A percentile compares a stretch with the other conserved stretches of the same genome.
phyloP scores from a whole-genome alignment of 805 yeast genomes.

The Novakomyces olei region DNA sequence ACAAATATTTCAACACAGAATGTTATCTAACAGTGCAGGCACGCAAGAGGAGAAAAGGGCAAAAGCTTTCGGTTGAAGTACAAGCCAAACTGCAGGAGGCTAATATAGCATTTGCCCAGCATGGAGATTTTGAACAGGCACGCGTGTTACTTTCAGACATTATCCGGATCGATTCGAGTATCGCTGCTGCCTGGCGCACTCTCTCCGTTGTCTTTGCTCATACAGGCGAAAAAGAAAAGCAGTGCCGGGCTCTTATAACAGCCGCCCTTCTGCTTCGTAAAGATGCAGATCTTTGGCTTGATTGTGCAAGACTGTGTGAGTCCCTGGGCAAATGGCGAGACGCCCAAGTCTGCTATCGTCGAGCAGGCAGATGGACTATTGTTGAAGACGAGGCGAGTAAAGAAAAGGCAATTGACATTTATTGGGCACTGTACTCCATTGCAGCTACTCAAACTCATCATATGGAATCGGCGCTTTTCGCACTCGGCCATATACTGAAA shows the following conservation, averaged over 20 bases:
- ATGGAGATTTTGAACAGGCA: conserved; percentile 24
- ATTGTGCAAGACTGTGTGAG: conserved; percentile 26
- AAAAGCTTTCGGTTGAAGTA: conserved; percentile 36
- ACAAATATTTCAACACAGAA: too few relatives aligned
- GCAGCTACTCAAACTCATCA: too few relatives aligned
- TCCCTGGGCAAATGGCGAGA: conserved; percentile 21
- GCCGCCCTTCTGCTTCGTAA: conserved; percentile 60
- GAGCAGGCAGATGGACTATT: too few relatives aligned
- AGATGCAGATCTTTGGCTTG: conserved; percentile 59
- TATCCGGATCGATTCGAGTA: conserved; percentile 52
- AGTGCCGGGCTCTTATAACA: conserved; percentile 60
- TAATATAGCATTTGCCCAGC: conserved; percentile 54
- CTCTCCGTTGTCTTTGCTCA: conserved; percentile 61
- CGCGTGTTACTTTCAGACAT: conserved; percentile 25
- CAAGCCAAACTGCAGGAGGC: conserved; percentile 44
- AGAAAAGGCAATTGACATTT: too few relatives aligned
- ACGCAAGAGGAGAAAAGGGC: too few relatives aligned
- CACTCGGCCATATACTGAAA: conserved; percentile 12
- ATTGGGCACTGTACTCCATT: too few relatives aligned
- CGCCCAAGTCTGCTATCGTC: conserved; percentile 56
- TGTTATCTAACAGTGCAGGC: too few relatives aligned
- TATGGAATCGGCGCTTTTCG: conserved; percentile 15
- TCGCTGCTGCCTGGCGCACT: conserved; percentile 68
- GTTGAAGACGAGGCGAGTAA: too few relatives aligned
- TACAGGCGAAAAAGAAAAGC: conserved; percentile 43